Base-by-base conservation (phyloP, 306 rosid species). In the Gynostemma pentaphyllum region DNA sequence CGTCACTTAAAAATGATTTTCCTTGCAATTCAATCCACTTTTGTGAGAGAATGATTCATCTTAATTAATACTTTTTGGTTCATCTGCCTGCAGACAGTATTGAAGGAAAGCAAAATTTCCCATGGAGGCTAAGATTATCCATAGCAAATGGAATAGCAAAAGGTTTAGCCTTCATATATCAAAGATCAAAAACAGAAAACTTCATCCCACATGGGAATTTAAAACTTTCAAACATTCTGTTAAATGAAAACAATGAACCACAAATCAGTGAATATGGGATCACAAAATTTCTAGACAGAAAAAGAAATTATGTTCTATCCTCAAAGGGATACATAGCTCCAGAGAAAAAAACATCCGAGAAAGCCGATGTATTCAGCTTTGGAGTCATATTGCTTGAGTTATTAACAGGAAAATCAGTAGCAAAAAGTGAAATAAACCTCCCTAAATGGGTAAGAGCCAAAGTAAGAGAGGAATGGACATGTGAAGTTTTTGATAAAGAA, bases 391-490 rank as follows among this genome's bases (percentile, higher is more conserved):
- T 84, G 7, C 44, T 79, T 4, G 94, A 84, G 69, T 18, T 87
- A 5, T 64, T 87, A 36, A 87, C 95, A 5, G 82, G 90, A 4
- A 85, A 81, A 72, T 76, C 82, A 50, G 82, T 72, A 16, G 94
- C 85, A 47, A 70, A 41, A 4, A 74, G 68, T 13, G 69, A 82
- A 16, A 76, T 87, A 30, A 94, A 85, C 73, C 85, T 90, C 32
- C 83, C 89, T 1, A 87, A 79, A 70, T 90, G 94, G 95, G 94
- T 87, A 1, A 78, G 73, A 54, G 82, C 94, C 53, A 87, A 82
- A 74, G 84, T 90, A 27, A 81, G 75, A 18, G 95, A 87, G 59
- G 94, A 90, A 70, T 84, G 97, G 95, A 87, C 95, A 2, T 95
- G 88, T 0, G 95, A 90, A 41, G 95, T 87, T 1, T 87, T 90